These are phyloP conservation scores for Leccinum pallidistipes DNA, from an alignment of 1,284 basidiomycete genomes.

Conservation along the genomic window DNA sequence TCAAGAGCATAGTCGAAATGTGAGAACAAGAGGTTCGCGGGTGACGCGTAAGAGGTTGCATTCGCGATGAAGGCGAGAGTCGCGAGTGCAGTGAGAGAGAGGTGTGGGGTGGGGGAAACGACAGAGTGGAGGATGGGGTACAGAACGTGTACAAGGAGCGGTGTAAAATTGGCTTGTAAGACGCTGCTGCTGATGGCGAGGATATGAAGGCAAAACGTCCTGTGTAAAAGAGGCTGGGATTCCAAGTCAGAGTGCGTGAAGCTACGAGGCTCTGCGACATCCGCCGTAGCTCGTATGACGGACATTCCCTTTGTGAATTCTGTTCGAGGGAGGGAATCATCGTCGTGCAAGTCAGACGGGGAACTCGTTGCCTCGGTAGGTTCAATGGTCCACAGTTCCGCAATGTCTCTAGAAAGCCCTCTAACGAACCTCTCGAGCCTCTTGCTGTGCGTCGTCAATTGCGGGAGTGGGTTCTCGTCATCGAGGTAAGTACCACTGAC, in stretches of 20 bases:
- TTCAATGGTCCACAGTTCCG: slow-evolving; percentile 67
- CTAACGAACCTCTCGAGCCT: slow-evolving; percentile 66
- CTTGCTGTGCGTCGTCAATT: slow-evolving; percentile 40
- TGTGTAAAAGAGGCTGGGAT: slow-evolving; percentile 54
- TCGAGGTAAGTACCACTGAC: slow-evolving; percentile 48
- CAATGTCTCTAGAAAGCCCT: slow-evolving; percentile 58
- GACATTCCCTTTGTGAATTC: slow-evolving; percentile 51
- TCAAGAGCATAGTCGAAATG: slow-evolving; percentile 96
- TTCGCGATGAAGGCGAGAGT: slow-evolving; percentile 69
- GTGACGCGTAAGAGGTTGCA: slow-evolving; percentile 77
- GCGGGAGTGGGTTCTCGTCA: slow-evolving; percentile 22
- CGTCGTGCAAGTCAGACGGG: slow-evolving; percentile 20
- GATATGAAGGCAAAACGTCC: slow-evolving; percentile 66
- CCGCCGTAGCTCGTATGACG: slow-evolving; percentile 37
- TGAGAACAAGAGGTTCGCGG: slow-evolving; percentile 81
- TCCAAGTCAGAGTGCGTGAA: slow-evolving; percentile 30
- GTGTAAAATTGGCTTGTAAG: slow-evolving; percentile 62
- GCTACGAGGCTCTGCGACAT: slow-evolving; percentile 45
- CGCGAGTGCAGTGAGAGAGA: slow-evolving; percentile 71
- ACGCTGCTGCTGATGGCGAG: slow-evolving; percentile 70
- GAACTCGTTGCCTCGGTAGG: slow-evolving; percentile 18
- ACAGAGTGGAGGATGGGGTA: slow-evolving; percentile 86
- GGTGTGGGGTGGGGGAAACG: slow-evolving; percentile 63
- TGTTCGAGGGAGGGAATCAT: slow-evolving; percentile 34
- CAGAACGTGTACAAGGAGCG: slow-evolving; percentile 75